Base-by-base conservation (phyloP, 495 filamentous ascomycete genomes). In the Emericellopsis terricola region DNA sequence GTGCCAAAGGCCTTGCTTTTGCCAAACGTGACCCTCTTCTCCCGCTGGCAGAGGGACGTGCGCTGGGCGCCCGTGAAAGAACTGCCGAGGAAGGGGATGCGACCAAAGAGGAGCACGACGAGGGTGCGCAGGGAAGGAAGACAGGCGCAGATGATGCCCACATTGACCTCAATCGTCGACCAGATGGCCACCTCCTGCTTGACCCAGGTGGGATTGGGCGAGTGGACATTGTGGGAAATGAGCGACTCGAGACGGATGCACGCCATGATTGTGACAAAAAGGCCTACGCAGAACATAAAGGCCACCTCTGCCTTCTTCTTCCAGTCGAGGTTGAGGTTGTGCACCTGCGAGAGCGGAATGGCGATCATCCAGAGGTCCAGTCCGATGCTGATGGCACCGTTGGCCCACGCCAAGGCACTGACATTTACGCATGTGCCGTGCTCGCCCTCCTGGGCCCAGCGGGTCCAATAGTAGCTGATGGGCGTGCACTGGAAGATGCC, bases 321-420 rank as follows among this genome's bases (percentile, higher is more conserved):
- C 29, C 44, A 45, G 21, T 43, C 45, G 32, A 67, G 39, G 11
- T 52, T 36, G 16, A 66, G 45, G 7, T 52, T 42, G 4, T 47
- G 34, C 8, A 69, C 27, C 13, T 56, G 50, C 17, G 49, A 49
- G 11, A 67, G 46, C 1, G 64, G 58, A 11, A 73, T 42, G 8
- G 49, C 53, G 31, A 68, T 56, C 33, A 66, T 60, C 36, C 59
- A 40, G 3, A 60, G 18, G 41, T 71, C 65, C 6, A 65, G 53
- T 11, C 59, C 17, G 28, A 70, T 67, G 38, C 62, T 65, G 16
- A 71, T 41, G 1, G 48, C 55, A 0, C 60, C 56, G 29, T 65
- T 59, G 31, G 51, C 49, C 34, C 63, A 60, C 33, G 55, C 62
- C 33, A 67, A 51, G 11, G 51, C 41, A 37, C 64, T 64, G 33